These are phyloP conservation scores for Cryphonectria radicalis DNA, from an alignment of 2,329 filamentous ascomycete species.

Conservation along the genomic window DNA sequence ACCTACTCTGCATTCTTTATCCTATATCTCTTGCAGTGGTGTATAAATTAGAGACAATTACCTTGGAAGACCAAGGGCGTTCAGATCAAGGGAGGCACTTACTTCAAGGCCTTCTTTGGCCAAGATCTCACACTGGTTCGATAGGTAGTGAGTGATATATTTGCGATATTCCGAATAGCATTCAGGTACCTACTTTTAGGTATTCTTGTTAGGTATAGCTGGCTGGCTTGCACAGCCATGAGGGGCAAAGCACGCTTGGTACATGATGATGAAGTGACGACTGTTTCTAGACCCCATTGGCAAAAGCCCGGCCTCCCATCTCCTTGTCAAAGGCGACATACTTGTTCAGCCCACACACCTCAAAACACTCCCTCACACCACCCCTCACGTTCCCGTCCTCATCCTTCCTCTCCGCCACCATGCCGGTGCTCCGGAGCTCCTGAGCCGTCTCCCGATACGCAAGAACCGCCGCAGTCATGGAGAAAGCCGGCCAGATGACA, in stretches of 20 bases:
- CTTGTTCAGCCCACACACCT: conserved; percentile 37
- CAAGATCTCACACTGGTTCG: not conserved
- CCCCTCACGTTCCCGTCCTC: conserved; percentile 35
- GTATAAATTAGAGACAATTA: conserved; percentile 13
- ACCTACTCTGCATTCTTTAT: not conserved
- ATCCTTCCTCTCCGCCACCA: conserved; percentile 36
- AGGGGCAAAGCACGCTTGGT: not conserved
- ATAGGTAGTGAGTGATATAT: not conserved
- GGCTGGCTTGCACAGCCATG: not conserved
- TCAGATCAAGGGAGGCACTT: not conserved
- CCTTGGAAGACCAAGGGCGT: conserved; percentile 8
- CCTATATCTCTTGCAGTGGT: conserved; percentile 5
- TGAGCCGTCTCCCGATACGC: conserved; percentile 38
- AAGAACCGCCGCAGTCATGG: conserved; percentile 39
- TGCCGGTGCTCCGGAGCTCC: conserved; percentile 39
- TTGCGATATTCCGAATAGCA: not conserved
- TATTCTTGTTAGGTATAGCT: not conserved
- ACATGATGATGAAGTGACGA: not conserved
- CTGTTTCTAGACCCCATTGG: conserved; percentile 34
- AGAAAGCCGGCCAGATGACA: conserved; percentile 40
- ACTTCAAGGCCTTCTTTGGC: not conserved
- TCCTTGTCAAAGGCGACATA: conserved; percentile 38
- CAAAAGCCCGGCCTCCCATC: conserved; percentile 37
- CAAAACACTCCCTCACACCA: conserved; percentile 38
- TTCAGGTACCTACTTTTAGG: not conserved